Percentiles rank a stretch among this genome's conserved stretches.
These are phyloP conservation scores for Quambalaria eucalypti DNA, from an alignment of 1,284 basidiomycete genomes.

Conservation along the genomic window DNA sequence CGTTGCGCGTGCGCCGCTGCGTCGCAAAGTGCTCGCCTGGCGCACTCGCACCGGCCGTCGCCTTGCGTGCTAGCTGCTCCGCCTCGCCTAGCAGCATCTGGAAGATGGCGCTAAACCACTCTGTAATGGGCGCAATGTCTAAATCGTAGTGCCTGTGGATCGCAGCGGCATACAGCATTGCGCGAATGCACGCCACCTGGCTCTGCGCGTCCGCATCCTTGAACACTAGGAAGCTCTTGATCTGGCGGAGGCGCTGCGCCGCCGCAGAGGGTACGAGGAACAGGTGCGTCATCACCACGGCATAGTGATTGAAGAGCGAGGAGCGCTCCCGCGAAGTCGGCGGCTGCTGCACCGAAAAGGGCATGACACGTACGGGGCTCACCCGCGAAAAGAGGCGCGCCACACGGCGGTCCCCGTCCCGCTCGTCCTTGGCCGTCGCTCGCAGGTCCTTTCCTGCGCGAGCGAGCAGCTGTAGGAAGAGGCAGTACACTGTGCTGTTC, in stretches of 20 bases:
- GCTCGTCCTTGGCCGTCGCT: conserved; percentile 6
- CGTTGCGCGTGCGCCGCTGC: conserved; percentile 24
- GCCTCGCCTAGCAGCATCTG: conserved; percentile 58
- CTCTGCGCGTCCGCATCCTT: conserved; percentile 61
- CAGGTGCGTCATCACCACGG: conserved; percentile 66
- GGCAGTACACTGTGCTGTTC: conserved; percentile 56
- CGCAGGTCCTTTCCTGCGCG: conserved; percentile 51
- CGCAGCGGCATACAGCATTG: conserved; percentile 65
- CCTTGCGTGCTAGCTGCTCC: conserved; percentile 28
- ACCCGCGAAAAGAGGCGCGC: conserved; percentile 70
- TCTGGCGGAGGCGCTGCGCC: conserved; percentile 56
- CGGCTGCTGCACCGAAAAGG: conserved; percentile 22
- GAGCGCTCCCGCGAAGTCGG: conserved; percentile 60
- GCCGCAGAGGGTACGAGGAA: conserved; percentile 61
- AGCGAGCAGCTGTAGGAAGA: conserved; percentile 70
- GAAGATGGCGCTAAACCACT: conserved; percentile 64
- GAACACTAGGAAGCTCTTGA: conserved; percentile 63
- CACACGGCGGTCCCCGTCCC: conserved; percentile 49
- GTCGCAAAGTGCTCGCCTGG: not conserved
- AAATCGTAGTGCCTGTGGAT: conserved; percentile 59
- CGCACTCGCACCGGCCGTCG: not conserved
- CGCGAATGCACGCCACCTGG: conserved; percentile 65
- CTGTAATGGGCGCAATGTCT: conserved; percentile 55
- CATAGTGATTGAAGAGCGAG: conserved; percentile 77
- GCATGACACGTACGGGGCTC: conserved; percentile 64